phyloP scores from a whole-genome alignment of 2,329 filamentous ascomycete species.

The Raffaelea ambrosiae region DNA sequence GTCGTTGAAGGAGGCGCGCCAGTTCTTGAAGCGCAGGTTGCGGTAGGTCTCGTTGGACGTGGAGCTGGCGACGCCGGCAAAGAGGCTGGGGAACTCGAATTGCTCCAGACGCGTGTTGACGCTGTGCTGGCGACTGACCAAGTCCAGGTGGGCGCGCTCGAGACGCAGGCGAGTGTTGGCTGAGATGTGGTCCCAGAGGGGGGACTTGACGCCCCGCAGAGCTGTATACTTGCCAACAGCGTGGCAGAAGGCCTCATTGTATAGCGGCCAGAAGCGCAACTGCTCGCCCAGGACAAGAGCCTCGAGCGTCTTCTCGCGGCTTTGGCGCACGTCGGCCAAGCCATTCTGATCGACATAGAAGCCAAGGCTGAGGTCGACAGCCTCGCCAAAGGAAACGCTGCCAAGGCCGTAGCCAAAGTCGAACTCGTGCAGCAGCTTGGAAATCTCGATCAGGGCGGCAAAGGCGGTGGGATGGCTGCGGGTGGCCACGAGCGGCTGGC shows the following conservation, averaged over 20 bases:
- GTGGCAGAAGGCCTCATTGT: constrained; percentile 87
- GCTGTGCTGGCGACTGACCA: constrained; percentile 62
- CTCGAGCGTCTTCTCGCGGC: constrained; percentile 82
- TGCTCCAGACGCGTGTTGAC: constrained; percentile 68
- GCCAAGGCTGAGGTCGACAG: constrained; percentile 57
- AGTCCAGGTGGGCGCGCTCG: constrained; percentile 71
- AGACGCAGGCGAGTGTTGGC: constrained; percentile 67
- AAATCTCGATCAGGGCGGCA: constrained; percentile 44
- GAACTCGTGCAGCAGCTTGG: constrained; percentile 45
- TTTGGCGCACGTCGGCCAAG: constrained; percentile 71
- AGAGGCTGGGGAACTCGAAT: constrained; percentile 87
- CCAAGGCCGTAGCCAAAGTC: constrained; percentile 53
- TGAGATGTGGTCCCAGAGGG: constrained; percentile 63
- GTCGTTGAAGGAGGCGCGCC: constrained; percentile 65
- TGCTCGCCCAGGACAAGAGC: constrained; percentile 81
- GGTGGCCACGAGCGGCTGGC: constrained; percentile 54
- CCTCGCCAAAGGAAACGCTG: constrained; percentile 50
- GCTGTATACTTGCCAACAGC: constrained; percentile 79
- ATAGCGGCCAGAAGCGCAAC: constrained; percentile 73
- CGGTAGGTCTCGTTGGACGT: constrained; percentile 70
- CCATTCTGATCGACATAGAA: constrained; percentile 69
- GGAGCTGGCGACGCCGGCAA: constrained; percentile 79
- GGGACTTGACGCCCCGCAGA: constrained; percentile 54
- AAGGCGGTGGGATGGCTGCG: constrained; percentile 43
- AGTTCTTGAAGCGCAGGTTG: constrained; percentile 72